Evolutionary conservation across 257 asterid species (phyloP).

Genomic region (Eustoma russellianum): DNA sequence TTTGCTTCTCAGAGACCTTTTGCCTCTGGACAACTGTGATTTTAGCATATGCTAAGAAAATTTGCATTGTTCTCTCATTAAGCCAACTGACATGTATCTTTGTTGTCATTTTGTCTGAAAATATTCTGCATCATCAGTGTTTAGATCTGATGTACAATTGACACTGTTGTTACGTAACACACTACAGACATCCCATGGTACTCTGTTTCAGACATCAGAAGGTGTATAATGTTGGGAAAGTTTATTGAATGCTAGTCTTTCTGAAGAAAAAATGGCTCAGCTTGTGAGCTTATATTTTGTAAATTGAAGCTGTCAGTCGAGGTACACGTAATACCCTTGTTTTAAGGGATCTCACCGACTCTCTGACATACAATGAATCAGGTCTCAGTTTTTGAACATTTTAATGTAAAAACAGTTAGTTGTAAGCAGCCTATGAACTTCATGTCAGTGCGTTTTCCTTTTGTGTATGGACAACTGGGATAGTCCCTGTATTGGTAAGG

Average conservation of each 20-base stretch:
- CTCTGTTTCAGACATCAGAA: background rate
- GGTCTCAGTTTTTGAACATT: conserved; percentile 19
- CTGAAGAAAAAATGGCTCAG: conserved; percentile 30
- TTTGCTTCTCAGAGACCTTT: no score
- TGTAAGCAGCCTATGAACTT: background rate
- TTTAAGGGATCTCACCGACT: conserved; percentile 15
- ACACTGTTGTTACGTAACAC: no score
- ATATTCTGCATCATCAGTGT: no score
- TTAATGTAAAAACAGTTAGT: conserved; percentile 22
- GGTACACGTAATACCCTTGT: conserved; percentile 24
- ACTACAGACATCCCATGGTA: no score
- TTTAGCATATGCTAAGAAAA: no score
- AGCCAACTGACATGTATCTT: no score
- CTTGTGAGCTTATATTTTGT: conserved; percentile 24
- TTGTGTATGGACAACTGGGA: conserved; percentile 17
- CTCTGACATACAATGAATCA: conserved; percentile 22
- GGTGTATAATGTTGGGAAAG: background rate
- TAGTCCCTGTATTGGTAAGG: conserved; percentile 17
- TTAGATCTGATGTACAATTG: no score
- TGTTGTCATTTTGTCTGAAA: no score
- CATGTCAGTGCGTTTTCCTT: conserved; percentile 7
- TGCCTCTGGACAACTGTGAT: no score
- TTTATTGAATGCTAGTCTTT: conserved; percentile 1
- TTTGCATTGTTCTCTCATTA: no score
- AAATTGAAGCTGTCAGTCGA: conserved; percentile 10